These are phyloP conservation scores for Dissophora ornata DNA, from an alignment of 192 early-diverging fungal genomes.

Conservation along the genomic window DNA sequence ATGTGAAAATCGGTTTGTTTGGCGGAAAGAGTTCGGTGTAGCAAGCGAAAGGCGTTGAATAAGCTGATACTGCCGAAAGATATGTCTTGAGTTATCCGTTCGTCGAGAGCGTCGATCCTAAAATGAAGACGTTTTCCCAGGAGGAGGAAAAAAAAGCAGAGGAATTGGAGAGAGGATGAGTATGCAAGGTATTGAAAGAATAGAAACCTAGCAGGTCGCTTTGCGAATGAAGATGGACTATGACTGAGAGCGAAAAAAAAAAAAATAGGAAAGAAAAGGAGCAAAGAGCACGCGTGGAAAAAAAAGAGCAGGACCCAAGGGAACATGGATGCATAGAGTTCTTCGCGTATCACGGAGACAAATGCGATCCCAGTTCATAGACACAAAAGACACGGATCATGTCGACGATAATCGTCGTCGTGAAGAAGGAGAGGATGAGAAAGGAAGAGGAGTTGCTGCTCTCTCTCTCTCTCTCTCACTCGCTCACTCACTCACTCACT, in stretches of 20 bases:
- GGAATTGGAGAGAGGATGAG: conserved; percentile 6
- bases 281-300: conserved; percentile 7
- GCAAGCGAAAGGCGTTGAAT: not conserved
- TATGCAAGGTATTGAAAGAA: conserved; percentile 6
- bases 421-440: conserved; percentile 10
- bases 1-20: too few species aligned
- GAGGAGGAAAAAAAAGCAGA: conserved; percentile 1
- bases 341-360: not conserved
- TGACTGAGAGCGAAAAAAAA: not conserved
- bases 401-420: not conserved
- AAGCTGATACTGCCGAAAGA: not conserved
- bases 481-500: too few species aligned
- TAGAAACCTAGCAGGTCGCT: not conserved
- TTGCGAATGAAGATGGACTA: not conserved
- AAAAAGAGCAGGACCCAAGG: not conserved
- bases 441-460: not conserved
- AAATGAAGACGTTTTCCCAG: conserved; percentile 1
- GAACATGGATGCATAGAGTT: not conserved
- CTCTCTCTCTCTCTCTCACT: not conserved
- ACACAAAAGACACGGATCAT: conserved; percentile 7
- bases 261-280: not conserved
- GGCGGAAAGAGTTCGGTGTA: conserved; percentile 1
- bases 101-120: conserved; percentile 22
- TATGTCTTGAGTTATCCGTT: not conserved
- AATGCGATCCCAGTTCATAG: not conserved